phyloP scores from a whole-genome alignment of 2,329 filamentous ascomycete genomes.

The Neofusicoccum cordaticola region DNA sequence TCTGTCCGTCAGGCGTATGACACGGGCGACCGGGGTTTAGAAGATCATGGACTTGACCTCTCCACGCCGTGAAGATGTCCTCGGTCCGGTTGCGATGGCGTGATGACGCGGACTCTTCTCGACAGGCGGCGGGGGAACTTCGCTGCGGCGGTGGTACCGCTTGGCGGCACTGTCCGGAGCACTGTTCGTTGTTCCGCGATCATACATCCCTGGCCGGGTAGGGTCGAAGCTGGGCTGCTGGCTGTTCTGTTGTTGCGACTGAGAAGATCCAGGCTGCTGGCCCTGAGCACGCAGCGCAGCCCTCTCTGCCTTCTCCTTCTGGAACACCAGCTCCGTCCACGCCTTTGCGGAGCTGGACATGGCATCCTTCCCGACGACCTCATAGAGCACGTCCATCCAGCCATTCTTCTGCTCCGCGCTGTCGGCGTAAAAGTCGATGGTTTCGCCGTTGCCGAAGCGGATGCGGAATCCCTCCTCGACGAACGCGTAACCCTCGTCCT shows the following conservation, averaged over 20 bases:
- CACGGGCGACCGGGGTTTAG: conserved; percentile 21
- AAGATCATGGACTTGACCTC: conserved; percentile 44
- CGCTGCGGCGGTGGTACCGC: conserved; percentile 27
- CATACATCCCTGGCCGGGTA: conserved; percentile 18
- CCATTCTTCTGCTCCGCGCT: conserved; percentile 81
- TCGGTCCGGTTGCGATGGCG: conserved; percentile 19
- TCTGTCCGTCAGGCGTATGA: neutral
- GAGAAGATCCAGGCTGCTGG: conserved; percentile 22
- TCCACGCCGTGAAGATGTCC: conserved; percentile 24
- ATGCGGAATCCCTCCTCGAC: conserved; percentile 99
- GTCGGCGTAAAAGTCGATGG: conserved; percentile 98
- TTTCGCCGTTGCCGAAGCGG: conserved; percentile 95
- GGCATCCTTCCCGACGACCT: conserved; percentile 61
- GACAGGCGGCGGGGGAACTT: conserved; percentile 31
- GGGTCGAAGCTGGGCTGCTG: conserved; percentile 28
- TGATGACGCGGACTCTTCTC: conserved; percentile 29
- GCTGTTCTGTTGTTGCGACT: conserved; percentile 24
- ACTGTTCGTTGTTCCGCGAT: conserved; percentile 25
- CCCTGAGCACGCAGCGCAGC: conserved; percentile 21
- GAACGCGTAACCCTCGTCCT: conserved; percentile 99
- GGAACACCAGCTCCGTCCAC: conserved; percentile 63
- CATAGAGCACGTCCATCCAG: conserved; percentile 87
- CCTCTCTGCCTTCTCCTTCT: conserved; percentile 39
- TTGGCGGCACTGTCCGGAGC: neutral
- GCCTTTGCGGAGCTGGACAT: conserved; percentile 47